phyloP scores from a whole-genome alignment of 352 stramenopile genomes.

The Blastocystis sp. region DNA sequence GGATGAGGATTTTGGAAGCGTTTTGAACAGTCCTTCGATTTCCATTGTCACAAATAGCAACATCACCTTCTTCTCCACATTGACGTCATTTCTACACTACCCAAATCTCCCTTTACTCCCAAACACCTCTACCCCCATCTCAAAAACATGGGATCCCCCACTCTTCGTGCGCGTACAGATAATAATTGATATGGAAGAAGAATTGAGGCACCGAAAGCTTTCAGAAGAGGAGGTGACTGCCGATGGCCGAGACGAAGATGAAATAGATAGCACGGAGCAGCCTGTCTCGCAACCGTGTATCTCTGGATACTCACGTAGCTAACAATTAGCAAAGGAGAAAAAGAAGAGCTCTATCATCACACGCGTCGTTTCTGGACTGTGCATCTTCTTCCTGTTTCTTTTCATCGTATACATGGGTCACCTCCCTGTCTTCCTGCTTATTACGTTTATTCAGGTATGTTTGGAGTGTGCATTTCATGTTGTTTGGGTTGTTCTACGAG shows the following conservation, averaged over 20 bases:
- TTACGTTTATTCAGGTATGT: slow-evolving; percentile 1
- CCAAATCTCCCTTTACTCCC: no score
- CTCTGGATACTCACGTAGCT: not conserved
- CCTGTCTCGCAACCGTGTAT: not conserved
- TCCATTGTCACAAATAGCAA: no score
- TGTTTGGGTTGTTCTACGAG: slow-evolving; percentile 69
- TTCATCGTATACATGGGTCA: slow-evolving; percentile 45
- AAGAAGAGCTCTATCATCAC: slow-evolving; percentile 26
- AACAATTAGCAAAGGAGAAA: slow-evolving; percentile 35
- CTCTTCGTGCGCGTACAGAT: not conserved
- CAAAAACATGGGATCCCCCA: not conserved
- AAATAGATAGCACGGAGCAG: slow-evolving; percentile 40
- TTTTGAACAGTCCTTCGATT: no score
- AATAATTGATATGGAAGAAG: slow-evolving; percentile 19
- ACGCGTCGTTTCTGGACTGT: slow-evolving; percentile 26
- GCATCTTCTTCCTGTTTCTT: slow-evolving; percentile 21
- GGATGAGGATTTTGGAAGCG: no score
- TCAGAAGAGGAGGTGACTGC: not conserved
- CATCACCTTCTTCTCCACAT: no score
- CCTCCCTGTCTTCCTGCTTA: not conserved
- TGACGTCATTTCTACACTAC: no score
- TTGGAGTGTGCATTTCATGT: not conserved
- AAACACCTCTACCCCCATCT: no score
- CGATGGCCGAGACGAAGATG: slow-evolving; percentile 50
- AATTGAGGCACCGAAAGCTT: not conserved